Percentiles rank a stretch among this genome's conserved stretches.
Conservation (phyloP, 2,329 filamentous ascomycete genomes). For the Metarhizium robertsii region DNA sequence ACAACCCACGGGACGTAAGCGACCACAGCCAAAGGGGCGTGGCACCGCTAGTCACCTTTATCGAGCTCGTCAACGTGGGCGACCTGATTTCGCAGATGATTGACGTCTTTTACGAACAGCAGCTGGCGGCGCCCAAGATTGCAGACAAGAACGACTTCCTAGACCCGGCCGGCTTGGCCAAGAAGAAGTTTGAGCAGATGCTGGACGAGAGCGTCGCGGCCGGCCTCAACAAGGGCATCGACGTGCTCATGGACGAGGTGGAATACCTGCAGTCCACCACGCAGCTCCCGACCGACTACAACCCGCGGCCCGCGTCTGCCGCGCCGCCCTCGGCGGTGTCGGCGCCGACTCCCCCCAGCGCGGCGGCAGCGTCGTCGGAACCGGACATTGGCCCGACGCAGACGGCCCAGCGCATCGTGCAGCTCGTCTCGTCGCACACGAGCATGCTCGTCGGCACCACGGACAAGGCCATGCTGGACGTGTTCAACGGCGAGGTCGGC, state of each 20-base stretch:
- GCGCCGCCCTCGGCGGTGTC: constrained; percentile 14
- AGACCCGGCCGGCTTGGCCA: constrained; percentile 82
- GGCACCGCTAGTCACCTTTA: constrained; percentile 85
- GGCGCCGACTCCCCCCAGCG: constrained; percentile 8
- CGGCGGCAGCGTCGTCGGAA: constrained; percentile 19
- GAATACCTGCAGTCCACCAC: constrained; percentile 89
- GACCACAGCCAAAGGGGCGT: constrained; percentile 65
- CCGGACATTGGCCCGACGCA: constrained; percentile 57
- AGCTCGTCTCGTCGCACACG: constrained; percentile 80
- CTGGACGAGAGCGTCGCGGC: constrained; percentile 93
- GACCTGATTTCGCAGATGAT: constrained; percentile 98
- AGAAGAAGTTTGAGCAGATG: constrained; percentile 99
- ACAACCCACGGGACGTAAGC: constrained; percentile 77
- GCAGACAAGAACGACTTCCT: constrained; percentile 92
- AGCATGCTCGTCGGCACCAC: constrained; percentile 90
- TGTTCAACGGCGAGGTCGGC: constrained; percentile 97
- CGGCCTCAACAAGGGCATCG: constrained; percentile 93
- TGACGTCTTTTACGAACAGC: constrained; percentile 96
- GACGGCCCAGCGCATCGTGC: constrained; percentile 72
- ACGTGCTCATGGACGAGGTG: constrained; percentile 96
- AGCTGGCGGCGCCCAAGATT: constrained; percentile 72
- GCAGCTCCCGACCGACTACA: constrained; percentile 82
- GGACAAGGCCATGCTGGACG: constrained; percentile 95
- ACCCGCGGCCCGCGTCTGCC: constrained; percentile 44
- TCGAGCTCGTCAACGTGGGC: constrained; percentile 95